A percentile compares a stretch with the other conserved stretches of the same genome.
Evolutionary conservation across 2,329 filamentous ascomycete genomes (phyloP).

Genomic region (Apiospora hydei): DNA sequence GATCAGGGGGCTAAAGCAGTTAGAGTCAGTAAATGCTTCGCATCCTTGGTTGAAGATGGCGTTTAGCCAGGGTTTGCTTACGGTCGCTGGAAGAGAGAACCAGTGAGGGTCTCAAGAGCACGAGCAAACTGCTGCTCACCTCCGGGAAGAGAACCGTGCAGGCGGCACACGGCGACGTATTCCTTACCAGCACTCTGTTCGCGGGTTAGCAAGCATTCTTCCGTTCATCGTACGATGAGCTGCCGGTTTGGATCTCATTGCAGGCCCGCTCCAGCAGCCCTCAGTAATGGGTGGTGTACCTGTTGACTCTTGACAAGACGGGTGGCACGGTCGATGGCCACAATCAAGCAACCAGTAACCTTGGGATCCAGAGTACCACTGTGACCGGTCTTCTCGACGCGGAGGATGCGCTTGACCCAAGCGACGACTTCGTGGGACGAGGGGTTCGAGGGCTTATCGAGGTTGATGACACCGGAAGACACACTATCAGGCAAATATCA

Average conservation of each 20-base stretch:
- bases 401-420: slow-evolving; percentile 97
- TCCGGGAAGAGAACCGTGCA: slow-evolving; percentile 94
- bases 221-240: background rate
- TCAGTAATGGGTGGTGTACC: slow-evolving; percentile 45
- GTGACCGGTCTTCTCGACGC: slow-evolving; percentile 96
- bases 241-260: background rate
- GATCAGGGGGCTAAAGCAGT: slow-evolving; percentile 71
- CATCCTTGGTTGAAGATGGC: background rate
- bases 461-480: slow-evolving; percentile 96
- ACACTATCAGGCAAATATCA: slow-evolving; percentile 6
- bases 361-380: slow-evolving; percentile 98
- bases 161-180: slow-evolving; percentile 93
- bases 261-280: background rate
- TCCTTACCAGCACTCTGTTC: slow-evolving; percentile 84
- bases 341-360: slow-evolving; percentile 92
- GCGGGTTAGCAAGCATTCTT: background rate
- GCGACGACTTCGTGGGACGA: slow-evolving; percentile 98
- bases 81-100: slow-evolving; percentile 95
- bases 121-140: slow-evolving; percentile 92
- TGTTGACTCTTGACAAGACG: slow-evolving; percentile 99
- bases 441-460: slow-evolving; percentile 96
- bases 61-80: background rate
- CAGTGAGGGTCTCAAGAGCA: slow-evolving; percentile 93
- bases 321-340: slow-evolving; percentile 87
- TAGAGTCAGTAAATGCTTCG: background rate